Evolutionary conservation across 495 filamentous ascomycete species (phyloP).

Genomic region (Neurospora sp.): DNA sequence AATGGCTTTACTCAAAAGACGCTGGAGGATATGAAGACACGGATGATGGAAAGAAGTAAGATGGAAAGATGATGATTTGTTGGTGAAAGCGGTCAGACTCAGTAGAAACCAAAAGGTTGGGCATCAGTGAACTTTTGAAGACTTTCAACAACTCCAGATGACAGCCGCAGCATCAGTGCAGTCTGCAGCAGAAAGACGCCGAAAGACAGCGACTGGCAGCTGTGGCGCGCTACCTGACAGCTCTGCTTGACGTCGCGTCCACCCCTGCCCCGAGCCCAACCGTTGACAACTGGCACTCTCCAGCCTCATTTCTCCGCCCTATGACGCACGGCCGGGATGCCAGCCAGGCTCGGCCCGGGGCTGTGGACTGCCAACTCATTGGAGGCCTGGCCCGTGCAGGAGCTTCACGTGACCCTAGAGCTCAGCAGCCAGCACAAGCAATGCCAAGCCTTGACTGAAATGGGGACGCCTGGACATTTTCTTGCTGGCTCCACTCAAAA

Average conservation of each 20-base stretch:
- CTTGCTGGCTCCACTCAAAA: conserved; percentile 1
- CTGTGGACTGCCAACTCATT: not conserved
- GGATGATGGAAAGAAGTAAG: conserved; percentile 2
- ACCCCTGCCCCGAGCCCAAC: conserved; percentile 12
- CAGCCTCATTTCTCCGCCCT: conserved; percentile 20
- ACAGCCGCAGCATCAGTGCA: not conserved
- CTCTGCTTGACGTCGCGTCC: not conserved
- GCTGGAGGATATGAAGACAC: conserved; percentile 2
- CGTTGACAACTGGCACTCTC: conserved; percentile 20
- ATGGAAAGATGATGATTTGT: conserved; percentile 7
- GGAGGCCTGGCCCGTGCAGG: not conserved
- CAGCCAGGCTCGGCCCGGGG: not conserved
- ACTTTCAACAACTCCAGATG: not conserved
- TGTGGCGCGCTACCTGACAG: not conserved
- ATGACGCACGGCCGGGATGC: conserved; percentile 12
- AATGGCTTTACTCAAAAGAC: conserved; percentile 11
- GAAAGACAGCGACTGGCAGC: not conserved
- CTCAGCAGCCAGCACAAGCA: not conserved
- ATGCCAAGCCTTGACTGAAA: not conserved
- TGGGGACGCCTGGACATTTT: not conserved
- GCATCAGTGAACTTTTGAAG: conserved; percentile 19
- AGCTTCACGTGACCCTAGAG: not conserved
- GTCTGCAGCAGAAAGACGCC: not conserved
- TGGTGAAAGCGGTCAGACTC: conserved; percentile 28
- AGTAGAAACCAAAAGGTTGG: conserved; percentile 19